Evolutionary conservation across 2,329 filamentous ascomycete species (phyloP).

Genomic region (Blastomyces gilchristii): DNA sequence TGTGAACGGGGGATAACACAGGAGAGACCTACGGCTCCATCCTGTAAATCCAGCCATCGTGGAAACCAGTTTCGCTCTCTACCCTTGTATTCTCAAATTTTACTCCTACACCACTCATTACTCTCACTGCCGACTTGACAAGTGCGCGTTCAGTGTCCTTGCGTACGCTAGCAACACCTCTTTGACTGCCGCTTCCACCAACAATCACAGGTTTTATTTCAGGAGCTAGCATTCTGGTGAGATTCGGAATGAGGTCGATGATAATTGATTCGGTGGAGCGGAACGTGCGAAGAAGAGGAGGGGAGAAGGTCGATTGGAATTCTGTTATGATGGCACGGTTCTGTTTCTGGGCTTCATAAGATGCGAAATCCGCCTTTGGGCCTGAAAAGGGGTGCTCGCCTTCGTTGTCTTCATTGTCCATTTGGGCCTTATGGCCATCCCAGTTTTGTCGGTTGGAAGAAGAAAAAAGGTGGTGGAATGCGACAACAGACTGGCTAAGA

Average conservation of each 20-base stretch:
- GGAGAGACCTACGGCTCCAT: conserved; percentile 72
- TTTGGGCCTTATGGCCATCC: conserved; percentile 37
- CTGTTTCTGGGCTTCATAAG: conserved; percentile 68
- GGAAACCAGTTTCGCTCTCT: conserved; percentile 53
- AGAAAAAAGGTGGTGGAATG: conserved; percentile 85
- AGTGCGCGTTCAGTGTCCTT: conserved; percentile 76
- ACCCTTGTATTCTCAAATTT: conserved; percentile 70
- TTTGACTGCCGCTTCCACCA: conserved; percentile 53
- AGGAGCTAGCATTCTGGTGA: conserved; percentile 73
- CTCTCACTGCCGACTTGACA: conserved; percentile 66
- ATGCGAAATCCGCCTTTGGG: conserved; percentile 68
- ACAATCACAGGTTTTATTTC: conserved; percentile 87
- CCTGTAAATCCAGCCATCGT: conserved; percentile 70
- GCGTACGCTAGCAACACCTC: conserved; percentile 69
- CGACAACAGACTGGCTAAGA: conserved; percentile 73
- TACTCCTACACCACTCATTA: conserved; percentile 74
- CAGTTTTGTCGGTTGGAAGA: conserved; percentile 48
- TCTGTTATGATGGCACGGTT: conserved; percentile 64
- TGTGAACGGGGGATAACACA: background rate
- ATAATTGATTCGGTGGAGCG: conserved; percentile 67
- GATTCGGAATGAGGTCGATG: conserved; percentile 73
- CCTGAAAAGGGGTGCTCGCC: conserved; percentile 66
- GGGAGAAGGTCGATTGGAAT: conserved; percentile 61
- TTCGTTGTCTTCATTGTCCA: conserved; percentile 35
- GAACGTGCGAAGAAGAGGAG: conserved; percentile 65